Evolutionary conservation across 164 flowering plant genomes (phyloP), one percentile per base, ranked within the genome.

Genomic region (Magnolia kwangsiensis): DNA sequence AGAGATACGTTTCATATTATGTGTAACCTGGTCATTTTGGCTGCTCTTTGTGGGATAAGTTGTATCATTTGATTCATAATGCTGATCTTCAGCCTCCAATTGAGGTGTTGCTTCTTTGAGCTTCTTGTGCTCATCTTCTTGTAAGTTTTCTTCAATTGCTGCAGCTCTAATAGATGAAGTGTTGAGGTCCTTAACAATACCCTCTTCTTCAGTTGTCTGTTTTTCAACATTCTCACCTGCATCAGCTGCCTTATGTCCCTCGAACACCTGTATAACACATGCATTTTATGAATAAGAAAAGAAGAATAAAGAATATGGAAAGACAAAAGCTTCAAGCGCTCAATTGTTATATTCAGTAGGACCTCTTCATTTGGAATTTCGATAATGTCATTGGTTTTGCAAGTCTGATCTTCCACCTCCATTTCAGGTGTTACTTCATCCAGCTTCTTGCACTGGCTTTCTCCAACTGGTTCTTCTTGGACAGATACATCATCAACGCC

Each of bases 211-310:
- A 10, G 50, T 27, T 67, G 68, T 37, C 71, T 31, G 71, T 70
- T 50, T 70, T 70, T 70, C 72, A n/a, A 49, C 23, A 21, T 8
- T 20, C 51, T 66, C 27, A 27, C 14, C 9, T 49, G 73, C 67
- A 49, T 24, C 55, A 4, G 31, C 18, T 76, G 20, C 50, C 69
- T 80, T 80, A 66, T 21, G 67, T 65, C 19, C 66, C 50, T 67
- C 50, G 31, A 70, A 10, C 5, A 31, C 69, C 50, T 55, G 61
- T 55, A 55, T 55, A 55, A 55, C 61, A 16, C 19, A 55, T 55
- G 18, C 45, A 37, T 37, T 37, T 37, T 37, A 16, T 55, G 13
- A 55, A 16, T 11, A 55, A 55, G 18, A 16, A 11, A 55, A 55
- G 61, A 55, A 55, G 61, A 11, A 55, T 11, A 11, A 55, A 55